phyloP scores from a whole-genome alignment of 495 filamentous ascomycete species.

The Ramalina peruviana region DNA sequence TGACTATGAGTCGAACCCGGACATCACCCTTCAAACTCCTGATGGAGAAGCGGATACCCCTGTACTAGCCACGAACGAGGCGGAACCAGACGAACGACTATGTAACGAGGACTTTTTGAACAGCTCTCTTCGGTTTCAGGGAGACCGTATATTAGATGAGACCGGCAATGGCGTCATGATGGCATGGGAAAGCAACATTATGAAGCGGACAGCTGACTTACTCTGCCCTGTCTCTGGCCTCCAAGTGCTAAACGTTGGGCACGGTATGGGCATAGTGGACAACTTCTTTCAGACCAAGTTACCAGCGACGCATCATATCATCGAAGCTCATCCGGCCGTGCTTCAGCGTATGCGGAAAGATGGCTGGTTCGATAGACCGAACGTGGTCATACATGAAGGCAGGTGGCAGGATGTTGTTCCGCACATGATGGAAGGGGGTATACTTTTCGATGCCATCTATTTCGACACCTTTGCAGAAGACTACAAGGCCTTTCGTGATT shows the following conservation, averaged over 20 bases:
- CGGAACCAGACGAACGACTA: slow-evolving; percentile 27
- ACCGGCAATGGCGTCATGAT: slow-evolving; percentile 91
- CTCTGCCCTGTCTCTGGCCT: slow-evolving; percentile 45
- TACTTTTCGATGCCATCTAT: slow-evolving; percentile 82
- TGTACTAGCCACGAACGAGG: slow-evolving; percentile 17
- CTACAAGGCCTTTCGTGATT: slow-evolving; percentile 68
- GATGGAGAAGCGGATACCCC: slow-evolving; percentile 1
- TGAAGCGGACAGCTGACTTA: slow-evolving; percentile 58
- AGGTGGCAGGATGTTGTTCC: slow-evolving; percentile 77
- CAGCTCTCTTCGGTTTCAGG: slow-evolving; percentile 59
- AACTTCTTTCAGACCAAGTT: slow-evolving; percentile 55
- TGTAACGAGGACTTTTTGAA: slow-evolving; percentile 61
- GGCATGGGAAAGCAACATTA: slow-evolving; percentile 88
- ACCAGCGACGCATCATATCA: slow-evolving; percentile 64
- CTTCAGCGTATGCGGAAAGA: slow-evolving; percentile 48
- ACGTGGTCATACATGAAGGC: slow-evolving; percentile 54
- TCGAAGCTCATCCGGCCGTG: slow-evolving; percentile 83
- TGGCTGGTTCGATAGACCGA: slow-evolving; percentile 50
- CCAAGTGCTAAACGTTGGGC: slow-evolving; percentile 78
- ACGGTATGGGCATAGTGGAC: slow-evolving; percentile 95
- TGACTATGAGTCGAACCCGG: too few species aligned
- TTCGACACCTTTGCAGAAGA: slow-evolving; percentile 96
- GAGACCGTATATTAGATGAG: slow-evolving; percentile 63
- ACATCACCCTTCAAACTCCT: too few species aligned
- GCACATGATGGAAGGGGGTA: slow-evolving; percentile 49